phyloP scores from a whole-genome alignment of 192 early-diverging fungal species.

The Linnemannia hyalina region DNA sequence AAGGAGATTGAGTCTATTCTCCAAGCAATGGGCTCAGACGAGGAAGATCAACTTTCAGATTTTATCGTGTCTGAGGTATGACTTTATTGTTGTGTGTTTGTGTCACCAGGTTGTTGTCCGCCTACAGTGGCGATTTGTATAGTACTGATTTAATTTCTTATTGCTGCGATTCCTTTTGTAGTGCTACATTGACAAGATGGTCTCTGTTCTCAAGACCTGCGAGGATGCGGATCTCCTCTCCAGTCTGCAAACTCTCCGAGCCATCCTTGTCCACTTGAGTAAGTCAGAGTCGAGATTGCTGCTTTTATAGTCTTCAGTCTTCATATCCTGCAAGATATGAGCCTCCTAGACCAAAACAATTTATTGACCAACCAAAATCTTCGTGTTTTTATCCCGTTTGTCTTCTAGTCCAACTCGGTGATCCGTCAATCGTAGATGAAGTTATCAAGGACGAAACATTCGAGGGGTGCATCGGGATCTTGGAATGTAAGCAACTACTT shows the following conservation, averaged over 20 bases:
- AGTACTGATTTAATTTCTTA: neutral
- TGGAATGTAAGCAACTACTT: conserved; percentile 78
- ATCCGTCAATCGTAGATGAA: conserved; percentile 77
- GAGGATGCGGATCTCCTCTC: conserved; percentile 83
- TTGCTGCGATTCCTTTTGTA: conserved; percentile 20
- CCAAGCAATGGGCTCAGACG: conserved; percentile 58
- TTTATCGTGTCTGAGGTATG: conserved; percentile 70
- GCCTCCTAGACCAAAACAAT: neutral
- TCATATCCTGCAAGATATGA: neutral
- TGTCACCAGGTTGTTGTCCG: neutral
- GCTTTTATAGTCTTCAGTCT: neutral
- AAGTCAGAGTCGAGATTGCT: neutral
- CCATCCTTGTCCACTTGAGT: neutral
- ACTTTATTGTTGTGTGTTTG: neutral
- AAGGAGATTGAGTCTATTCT: conserved; percentile 77
- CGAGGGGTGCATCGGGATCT: conserved; percentile 76
- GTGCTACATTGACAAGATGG: conserved; percentile 79
- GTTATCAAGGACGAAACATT: conserved; percentile 83
- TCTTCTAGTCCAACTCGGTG: conserved; percentile 78
- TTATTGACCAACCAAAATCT: neutral
- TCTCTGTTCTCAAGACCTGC: conserved; percentile 75
- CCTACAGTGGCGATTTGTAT: neutral
- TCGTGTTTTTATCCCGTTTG: neutral
- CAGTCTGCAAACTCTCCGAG: conserved; percentile 75
- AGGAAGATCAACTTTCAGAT: conserved; percentile 70